Conservation (phyloP, 2,329 filamentous ascomycete species). For the Lachnellula subtilissima region DNA sequence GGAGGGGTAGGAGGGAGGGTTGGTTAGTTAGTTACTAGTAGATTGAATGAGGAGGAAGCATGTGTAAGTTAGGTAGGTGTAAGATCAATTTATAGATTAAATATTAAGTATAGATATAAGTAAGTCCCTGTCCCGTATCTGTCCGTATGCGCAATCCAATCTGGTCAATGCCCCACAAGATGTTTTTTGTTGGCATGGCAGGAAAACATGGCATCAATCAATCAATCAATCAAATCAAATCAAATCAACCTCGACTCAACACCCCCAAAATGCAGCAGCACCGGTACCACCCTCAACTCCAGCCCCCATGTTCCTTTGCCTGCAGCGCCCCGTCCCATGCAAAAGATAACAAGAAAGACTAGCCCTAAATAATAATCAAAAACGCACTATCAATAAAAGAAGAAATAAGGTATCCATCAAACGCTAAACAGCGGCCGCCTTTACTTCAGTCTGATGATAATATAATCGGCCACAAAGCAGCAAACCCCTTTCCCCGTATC, state of each 20-base stretch:
- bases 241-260: background rate
- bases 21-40: too few relatives aligned
- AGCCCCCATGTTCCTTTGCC: background rate
- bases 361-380: background rate
- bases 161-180: slow-evolving; percentile 36
- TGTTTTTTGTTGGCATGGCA: slow-evolving; percentile 45
- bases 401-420: background rate
- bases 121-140: too few relatives aligned
- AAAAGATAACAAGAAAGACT: background rate
- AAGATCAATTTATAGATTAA: too few relatives aligned
- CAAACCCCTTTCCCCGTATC: background rate
- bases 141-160: too few relatives aligned
- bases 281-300: background rate
- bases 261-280: background rate
- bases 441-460: background rate
- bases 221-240: background rate
- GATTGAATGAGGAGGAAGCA: too few relatives aligned
- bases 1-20: too few relatives aligned
- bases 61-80: too few relatives aligned
- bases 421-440: background rate
- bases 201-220: slow-evolving; percentile 39
- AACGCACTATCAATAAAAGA: background rate
- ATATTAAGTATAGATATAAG: too few relatives aligned
- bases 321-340: background rate
- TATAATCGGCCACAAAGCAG: background rate